Evolutionary conservation across 2,329 filamentous ascomycete genomes (phyloP), one percentile per base, ranked within the genome.

Genomic region (Aureobasidium musti): DNA sequence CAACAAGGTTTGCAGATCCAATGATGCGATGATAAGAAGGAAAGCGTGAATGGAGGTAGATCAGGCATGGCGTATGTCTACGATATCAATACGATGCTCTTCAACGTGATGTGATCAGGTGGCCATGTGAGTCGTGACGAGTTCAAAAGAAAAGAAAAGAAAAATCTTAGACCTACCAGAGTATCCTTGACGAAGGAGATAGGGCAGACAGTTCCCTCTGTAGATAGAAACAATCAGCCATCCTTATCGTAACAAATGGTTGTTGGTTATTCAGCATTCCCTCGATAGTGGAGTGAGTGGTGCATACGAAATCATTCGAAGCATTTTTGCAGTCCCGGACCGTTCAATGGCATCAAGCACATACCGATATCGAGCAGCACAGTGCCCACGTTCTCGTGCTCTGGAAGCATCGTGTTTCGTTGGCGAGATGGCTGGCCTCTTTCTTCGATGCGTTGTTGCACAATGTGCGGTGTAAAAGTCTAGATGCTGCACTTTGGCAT

Each of bases 111-210:
- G 30, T 49, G 57, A 49, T 47, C 57, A 61, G 41, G 41, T 49
- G 57, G 26, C 28, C 57, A n/a, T 23, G 57, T 49, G n/a, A n/a
- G n/a, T n/a, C n/a, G n/a, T n/a, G 26, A 49, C 41, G 41, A 49
- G 28, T 11, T 28, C 45, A 49, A 61, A 61, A 28, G 30, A 21
- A 61, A 59, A 26, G 56, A 70, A n/a, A 35, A 35, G 33, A 67
- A 69, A 61, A 69, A 68, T 66, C 49, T 59, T 70, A 43, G 65
- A 74, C 89, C 85, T 86, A 93, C 91, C 80, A 93, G 81, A 70
- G 91, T 86, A 77, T 92, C 89, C 80, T 91, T 91, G 78, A 93
- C 91, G 78, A 93, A 93, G 72, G 89, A 91, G 76, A 93, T 92
- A 72, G 89, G 89, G 77, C 90, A 92, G 70, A 93, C 87, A 59